phyloP scores from a whole-genome alignment of 345 rosid species.

The Eucalyptus albens region DNA sequence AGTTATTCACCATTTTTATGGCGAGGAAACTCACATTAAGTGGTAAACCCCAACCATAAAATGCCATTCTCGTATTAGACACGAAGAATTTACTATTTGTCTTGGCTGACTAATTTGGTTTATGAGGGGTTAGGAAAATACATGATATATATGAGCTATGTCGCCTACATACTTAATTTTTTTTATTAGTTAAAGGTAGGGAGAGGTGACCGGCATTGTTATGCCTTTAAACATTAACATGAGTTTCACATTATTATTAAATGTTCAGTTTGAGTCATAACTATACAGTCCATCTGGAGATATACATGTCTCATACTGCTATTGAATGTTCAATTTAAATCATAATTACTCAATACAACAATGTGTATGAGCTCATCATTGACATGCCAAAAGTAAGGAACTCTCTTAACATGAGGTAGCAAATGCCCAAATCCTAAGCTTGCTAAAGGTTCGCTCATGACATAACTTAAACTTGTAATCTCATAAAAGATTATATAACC shows the following conservation, averaged over 20 bases:
- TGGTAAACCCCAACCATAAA: neutral
- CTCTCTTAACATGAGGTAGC: neutral
- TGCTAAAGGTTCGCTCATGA: neutral
- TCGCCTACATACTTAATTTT: neutral
- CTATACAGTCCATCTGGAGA: neutral
- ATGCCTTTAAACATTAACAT: neutral
- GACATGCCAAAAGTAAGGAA: neutral
- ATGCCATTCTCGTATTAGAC: neutral
- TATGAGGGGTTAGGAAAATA: neutral
- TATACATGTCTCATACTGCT: fast-evolving
- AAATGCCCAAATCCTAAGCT: neutral
- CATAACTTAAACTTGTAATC: neutral
- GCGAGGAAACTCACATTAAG: neutral
- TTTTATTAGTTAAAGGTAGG: neutral
- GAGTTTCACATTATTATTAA: neutral
- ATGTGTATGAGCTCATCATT: neutral
- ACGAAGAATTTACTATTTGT: neutral
- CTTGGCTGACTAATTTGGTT: neutral
- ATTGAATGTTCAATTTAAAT: neutral
- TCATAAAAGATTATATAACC: neutral
- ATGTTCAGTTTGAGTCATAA: neutral
- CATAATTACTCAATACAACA: neutral
- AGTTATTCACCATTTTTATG: neutral
- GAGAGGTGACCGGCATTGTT: neutral
- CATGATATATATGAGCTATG: neutral